A percentile compares a stretch with the other conserved stretches of the same genome.
These are phyloP conservation scores for Yarrowia sp. DNA, from an alignment of 805 yeast species.

Conservation along the genomic window DNA sequence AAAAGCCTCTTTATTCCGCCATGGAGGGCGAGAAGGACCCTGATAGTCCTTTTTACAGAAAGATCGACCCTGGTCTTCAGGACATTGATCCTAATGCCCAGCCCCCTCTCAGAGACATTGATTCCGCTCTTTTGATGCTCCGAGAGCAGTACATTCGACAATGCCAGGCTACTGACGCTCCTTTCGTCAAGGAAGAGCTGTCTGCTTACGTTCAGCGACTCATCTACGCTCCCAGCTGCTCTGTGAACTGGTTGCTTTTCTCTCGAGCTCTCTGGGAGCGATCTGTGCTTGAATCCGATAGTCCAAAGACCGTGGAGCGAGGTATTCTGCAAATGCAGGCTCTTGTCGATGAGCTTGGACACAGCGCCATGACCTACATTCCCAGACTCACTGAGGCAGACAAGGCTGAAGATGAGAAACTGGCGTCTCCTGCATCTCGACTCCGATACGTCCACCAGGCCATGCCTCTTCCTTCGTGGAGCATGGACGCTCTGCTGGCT, in stretches of 20 bases:
- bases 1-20: slow-evolving; percentile 67
- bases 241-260: slow-evolving; percentile 76
- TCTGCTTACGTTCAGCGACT: slow-evolving; percentile 77
- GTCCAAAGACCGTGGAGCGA: slow-evolving; percentile 87
- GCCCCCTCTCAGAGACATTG: slow-evolving; percentile 73
- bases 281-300: slow-evolving; percentile 78
- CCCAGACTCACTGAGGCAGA: slow-evolving; percentile 46
- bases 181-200: slow-evolving; percentile 82
- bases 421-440: slow-evolving; percentile 58
- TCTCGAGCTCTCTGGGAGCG: slow-evolving; percentile 89
- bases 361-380: slow-evolving; percentile 60
- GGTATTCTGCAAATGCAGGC: slow-evolving; percentile 94
- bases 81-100: slow-evolving; percentile 80
- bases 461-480: slow-evolving; percentile 84
- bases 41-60: slow-evolving; percentile 42
- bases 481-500: slow-evolving; percentile 80
- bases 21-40: slow-evolving; percentile 27
- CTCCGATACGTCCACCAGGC: slow-evolving; percentile 73
- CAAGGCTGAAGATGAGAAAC: slow-evolving; percentile 41
- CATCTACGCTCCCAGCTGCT: slow-evolving; percentile 57
- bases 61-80: slow-evolving; percentile 51
- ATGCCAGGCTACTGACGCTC: slow-evolving; percentile 73
- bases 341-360: slow-evolving; percentile 84
- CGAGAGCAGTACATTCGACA: slow-evolving; percentile 68
- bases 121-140: slow-evolving; percentile 74